These are phyloP conservation scores for Saksenaea vasiformis DNA, from an alignment of 371 early-diverging fungal genomes.

Conservation along the genomic window DNA sequence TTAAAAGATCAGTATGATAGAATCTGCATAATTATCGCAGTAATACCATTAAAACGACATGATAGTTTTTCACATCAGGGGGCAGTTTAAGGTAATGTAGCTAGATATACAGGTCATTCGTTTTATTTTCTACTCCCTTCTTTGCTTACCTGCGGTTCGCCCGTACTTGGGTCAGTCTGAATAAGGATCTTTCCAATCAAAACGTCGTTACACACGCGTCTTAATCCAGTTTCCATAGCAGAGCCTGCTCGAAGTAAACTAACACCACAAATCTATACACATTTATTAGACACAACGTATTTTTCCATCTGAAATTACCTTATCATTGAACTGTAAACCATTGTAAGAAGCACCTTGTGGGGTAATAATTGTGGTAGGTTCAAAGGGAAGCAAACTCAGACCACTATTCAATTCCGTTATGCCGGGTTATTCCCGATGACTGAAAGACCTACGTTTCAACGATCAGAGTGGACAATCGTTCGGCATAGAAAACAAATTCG, in stretches of 20 bases:
- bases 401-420: slow-evolving; percentile 38
- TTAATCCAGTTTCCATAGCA: slow-evolving; percentile 86
- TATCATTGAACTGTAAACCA: slow-evolving; percentile 50
- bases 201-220: slow-evolving; percentile 77
- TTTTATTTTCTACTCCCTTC: too few species aligned
- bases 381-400: slow-evolving; percentile 65
- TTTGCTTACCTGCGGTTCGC: slow-evolving; percentile 69
- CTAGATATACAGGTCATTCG: slow-evolving; percentile 18
- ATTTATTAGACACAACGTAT: background rate
- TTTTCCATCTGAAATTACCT: slow-evolving; percentile 30
- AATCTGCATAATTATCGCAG: background rate
- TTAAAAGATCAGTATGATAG: slow-evolving; percentile 16
- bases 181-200: slow-evolving; percentile 88
- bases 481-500: slow-evolving; percentile 91
- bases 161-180: slow-evolving; percentile 78
- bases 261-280: slow-evolving; percentile 72
- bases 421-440: background rate
- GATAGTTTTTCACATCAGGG: slow-evolving; percentile 53
- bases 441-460: slow-evolving; percentile 67
- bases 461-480: slow-evolving; percentile 80
- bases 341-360: slow-evolving; percentile 63
- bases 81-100: slow-evolving; percentile 83
- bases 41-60: slow-evolving; percentile 65
- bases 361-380: slow-evolving; percentile 54
- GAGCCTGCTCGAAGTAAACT: slow-evolving; percentile 87